These are phyloP conservation scores for Angomonas deanei DNA, from an alignment of 208 protist species.

Conservation along the genomic window DNA sequence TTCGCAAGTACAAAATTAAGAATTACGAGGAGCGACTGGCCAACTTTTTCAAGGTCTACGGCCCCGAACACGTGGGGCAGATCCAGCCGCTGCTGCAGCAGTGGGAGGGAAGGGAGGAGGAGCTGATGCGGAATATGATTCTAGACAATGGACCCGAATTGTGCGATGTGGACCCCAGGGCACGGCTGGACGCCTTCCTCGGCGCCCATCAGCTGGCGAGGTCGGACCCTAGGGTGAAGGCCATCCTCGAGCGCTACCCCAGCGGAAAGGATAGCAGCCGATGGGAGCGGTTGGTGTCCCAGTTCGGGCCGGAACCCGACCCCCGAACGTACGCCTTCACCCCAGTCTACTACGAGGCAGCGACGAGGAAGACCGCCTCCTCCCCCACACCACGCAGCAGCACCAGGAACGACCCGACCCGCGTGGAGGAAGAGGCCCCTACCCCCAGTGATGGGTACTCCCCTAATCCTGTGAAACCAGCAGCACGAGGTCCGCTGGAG, in stretches of 20 bases:
- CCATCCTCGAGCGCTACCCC: slow-evolving; percentile 15
- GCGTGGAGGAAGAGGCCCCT: background rate
- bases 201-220: slow-evolving; percentile 31
- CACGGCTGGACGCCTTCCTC: slow-evolving; percentile 58
- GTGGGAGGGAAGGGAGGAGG: slow-evolving; percentile 70
- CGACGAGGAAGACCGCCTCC: background rate
- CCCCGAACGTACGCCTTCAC: slow-evolving; percentile 63
- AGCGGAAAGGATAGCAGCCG: slow-evolving; percentile 6
- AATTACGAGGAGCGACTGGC: slow-evolving; percentile 54
- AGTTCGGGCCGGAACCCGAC: slow-evolving; percentile 67
- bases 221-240: slow-evolving; percentile 17
- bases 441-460: background rate
- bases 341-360: slow-evolving; percentile 31
- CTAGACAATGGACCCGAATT: slow-evolving; percentile 71
- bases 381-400: slow-evolving; percentile 3
- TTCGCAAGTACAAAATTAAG: slow-evolving; percentile 51
- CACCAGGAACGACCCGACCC: background rate
- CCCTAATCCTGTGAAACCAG: background rate
- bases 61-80: slow-evolving; percentile 30
- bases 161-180: slow-evolving; percentile 31
- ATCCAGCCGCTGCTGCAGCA: slow-evolving; percentile 46
- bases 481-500: background rate
- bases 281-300: slow-evolving; percentile 30
- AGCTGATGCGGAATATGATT: slow-evolving; percentile 69
- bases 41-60: slow-evolving; percentile 64